Evolutionary conservation across 441 rosid species (phyloP).

Genomic region (Euphorbia neoarborescens): DNA sequence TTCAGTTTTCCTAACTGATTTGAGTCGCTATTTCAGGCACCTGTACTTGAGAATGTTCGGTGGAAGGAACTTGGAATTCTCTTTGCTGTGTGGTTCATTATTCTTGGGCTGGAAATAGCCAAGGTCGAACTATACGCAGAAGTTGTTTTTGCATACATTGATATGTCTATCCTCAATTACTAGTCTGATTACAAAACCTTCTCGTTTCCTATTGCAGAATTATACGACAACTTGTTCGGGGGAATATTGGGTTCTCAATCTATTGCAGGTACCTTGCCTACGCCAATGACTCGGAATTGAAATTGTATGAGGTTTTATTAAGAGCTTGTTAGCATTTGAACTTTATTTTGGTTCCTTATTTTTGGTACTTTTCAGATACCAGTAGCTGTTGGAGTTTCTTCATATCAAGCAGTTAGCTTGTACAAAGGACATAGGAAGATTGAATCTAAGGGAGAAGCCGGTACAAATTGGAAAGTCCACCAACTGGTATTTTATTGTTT

Average conservation of each 20-base stretch:
- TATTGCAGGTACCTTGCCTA: constrained; percentile 36
- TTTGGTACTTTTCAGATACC: constrained; percentile 35
- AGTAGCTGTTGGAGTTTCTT: constrained; percentile 39
- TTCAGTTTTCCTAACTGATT: constrained; percentile 2
- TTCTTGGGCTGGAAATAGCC: constrained; percentile 39
- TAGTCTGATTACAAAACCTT: constrained; percentile 14
- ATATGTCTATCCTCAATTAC: neutral
- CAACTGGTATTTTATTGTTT: constrained; percentile 39
- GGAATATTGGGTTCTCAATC: constrained; percentile 40
- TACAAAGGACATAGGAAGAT: constrained; percentile 41
- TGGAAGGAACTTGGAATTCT: constrained; percentile 52
- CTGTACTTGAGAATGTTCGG: constrained; percentile 36
- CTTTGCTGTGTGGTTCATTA: constrained; percentile 36
- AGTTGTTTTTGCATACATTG: neutral
- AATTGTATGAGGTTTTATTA: neutral
- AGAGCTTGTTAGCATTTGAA: neutral
- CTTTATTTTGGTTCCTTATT: neutral
- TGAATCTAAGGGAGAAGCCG: constrained; percentile 38
- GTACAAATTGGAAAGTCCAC: constrained; percentile 29
- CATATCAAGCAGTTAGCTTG: constrained; percentile 40
- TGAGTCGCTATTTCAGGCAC: constrained; percentile 31
- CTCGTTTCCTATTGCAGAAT: constrained; percentile 33
- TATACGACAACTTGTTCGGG: constrained; percentile 40
- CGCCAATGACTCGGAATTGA: neutral
- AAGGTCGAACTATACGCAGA: constrained; percentile 29